These are phyloP conservation scores for Pythium angustatum DNA, from an alignment of 352 stramenopile species.

Conservation along the genomic window DNA sequence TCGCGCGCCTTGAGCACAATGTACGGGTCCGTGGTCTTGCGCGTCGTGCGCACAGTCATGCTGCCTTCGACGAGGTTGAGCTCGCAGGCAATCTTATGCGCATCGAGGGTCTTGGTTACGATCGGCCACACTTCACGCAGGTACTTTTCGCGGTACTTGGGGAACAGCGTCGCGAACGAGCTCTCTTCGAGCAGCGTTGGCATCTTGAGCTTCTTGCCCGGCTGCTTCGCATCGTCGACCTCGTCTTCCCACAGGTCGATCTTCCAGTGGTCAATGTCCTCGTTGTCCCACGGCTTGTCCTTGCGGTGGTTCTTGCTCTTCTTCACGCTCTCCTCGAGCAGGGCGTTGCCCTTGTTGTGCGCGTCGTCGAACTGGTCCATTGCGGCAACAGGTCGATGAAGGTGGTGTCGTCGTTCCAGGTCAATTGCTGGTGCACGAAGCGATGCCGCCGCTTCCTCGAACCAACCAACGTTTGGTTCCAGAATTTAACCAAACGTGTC, in stretches of 20 bases:
- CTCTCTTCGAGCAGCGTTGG: slow-evolving; percentile 96
- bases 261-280: slow-evolving; percentile 99
- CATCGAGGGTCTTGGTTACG: slow-evolving; percentile 96
- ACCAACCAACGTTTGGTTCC: slow-evolving; percentile 32
- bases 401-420: too few relatives aligned
- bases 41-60: slow-evolving; percentile 92
- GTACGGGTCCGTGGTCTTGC: slow-evolving; percentile 97
- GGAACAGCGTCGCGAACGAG: slow-evolving; percentile 99
- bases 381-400: not conserved
- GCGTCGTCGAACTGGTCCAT: slow-evolving; percentile 78
- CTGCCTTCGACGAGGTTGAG: slow-evolving; percentile 98
- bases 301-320: slow-evolving; percentile 95
- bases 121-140: slow-evolving; percentile 98
- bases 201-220: slow-evolving; percentile 61
- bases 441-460: slow-evolving; percentile 21
- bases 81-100: slow-evolving; percentile 95
- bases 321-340: slow-evolving; percentile 34
- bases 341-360: slow-evolving; percentile 31
- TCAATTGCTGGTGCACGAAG: slow-evolving; percentile 16
- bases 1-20: slow-evolving; percentile 99
- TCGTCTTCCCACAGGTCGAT: slow-evolving; percentile 87
- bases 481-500: slow-evolving; percentile 18
- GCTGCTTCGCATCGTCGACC: slow-evolving; percentile 82
- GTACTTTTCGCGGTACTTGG: slow-evolving; percentile 99
- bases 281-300: slow-evolving; percentile 99